A percentile compares a stretch with the other conserved stretches of the same genome.
Evolutionary conservation across 768 basidiomycete species (phyloP).

Genomic region (Hemileccinum impolitum): DNA sequence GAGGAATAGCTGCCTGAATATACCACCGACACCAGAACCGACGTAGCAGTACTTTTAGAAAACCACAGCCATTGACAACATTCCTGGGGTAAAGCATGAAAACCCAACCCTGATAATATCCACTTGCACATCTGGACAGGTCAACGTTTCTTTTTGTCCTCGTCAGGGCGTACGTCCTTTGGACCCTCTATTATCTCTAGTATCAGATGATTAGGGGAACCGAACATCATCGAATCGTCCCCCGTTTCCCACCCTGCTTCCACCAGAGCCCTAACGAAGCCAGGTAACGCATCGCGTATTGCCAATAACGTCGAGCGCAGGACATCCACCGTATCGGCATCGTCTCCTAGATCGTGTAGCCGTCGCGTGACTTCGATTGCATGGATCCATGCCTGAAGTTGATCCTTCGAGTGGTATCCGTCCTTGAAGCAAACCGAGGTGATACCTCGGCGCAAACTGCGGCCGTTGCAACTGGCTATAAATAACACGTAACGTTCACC

Average conservation of each 20-base stretch:
- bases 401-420: constrained; percentile 44
- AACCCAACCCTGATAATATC: too few species aligned
- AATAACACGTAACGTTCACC: constrained; percentile 54
- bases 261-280: constrained; percentile 16
- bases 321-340: constrained; percentile 5
- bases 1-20: too few species aligned
- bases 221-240: constrained; percentile 31
- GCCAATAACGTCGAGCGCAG: constrained; percentile 11
- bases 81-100: too few species aligned
- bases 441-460: neutral
- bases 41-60: too few species aligned
- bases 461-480: constrained; percentile 27
- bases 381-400: constrained; percentile 53
- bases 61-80: too few species aligned
- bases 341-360: neutral
- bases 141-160: constrained; percentile 1
- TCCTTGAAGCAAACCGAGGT: constrained; percentile 51
- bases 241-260: constrained; percentile 39
- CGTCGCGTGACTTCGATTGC: constrained; percentile 17
- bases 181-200: constrained; percentile 8
- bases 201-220: constrained; percentile 24
- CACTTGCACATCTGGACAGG: too few species aligned
- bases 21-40: too few species aligned
- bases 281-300: constrained; percentile 11
- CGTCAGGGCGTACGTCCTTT: neutral